These are phyloP conservation scores for Fusarium decemcellulare DNA, from an alignment of 2,329 filamentous ascomycete genomes.

Conservation along the genomic window DNA sequence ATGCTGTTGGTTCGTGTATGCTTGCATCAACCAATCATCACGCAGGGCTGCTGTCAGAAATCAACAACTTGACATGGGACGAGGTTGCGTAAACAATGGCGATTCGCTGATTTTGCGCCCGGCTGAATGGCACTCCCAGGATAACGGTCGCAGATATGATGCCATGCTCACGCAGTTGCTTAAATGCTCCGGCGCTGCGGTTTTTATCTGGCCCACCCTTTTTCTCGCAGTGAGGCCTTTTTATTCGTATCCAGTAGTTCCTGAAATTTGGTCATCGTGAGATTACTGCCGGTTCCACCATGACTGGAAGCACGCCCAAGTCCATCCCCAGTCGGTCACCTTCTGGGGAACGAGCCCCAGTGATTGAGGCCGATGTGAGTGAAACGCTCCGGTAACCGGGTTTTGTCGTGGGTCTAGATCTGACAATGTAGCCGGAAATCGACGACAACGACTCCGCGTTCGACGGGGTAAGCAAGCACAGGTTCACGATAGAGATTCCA, in stretches of 20 bases:
- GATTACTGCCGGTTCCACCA: background rate
- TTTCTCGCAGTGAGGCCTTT: background rate
- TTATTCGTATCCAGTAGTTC: background rate
- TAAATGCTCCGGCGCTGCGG: background rate
- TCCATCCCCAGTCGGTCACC: background rate
- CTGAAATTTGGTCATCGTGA: background rate
- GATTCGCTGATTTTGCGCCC: background rate
- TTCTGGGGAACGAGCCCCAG: background rate
- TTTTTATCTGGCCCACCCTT: too few relatives aligned
- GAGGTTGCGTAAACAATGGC: background rate
- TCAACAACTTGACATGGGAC: background rate
- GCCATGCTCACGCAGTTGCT: background rate
- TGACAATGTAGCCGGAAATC: background rate
- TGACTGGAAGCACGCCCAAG: background rate
- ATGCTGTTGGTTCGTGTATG: slow-evolving; percentile 7
- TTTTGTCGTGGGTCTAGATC: background rate
- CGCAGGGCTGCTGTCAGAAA: background rate
- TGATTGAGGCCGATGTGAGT: slow-evolving; percentile 1
- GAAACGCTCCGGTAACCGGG: background rate
- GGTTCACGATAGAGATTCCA: background rate
- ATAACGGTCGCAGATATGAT: background rate
- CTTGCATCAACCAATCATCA: background rate
- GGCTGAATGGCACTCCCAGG: background rate
- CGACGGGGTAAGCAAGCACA: slow-evolving; percentile 1
- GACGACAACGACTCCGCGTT: slow-evolving; percentile 13